Evolutionary conservation across 345 rosid genomes (phyloP), one percentile per base, ranked within the genome.

Genomic region (Garcia nutans): DNA sequence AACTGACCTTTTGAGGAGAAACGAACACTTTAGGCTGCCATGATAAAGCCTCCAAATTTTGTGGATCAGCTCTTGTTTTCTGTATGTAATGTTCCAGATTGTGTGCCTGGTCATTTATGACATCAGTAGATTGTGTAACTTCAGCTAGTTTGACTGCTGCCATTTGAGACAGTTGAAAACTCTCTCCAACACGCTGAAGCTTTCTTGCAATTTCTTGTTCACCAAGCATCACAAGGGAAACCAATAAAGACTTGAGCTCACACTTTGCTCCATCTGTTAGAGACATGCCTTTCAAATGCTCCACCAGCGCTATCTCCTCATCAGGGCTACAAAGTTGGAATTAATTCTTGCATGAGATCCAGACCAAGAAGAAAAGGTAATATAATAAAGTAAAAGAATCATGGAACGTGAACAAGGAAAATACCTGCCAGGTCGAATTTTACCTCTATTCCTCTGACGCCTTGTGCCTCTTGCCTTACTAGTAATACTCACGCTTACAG

Each of bases 401-500:
- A 20, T 3, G 19, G 44, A 31, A 54, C 19, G 17, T 3, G 3
- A 74, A 64, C 23, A 78, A 75, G 66, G 59, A 69, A 26, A 65
- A 68, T 82, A 96, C 99, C 99, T 93, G 78, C 96, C 97, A 22
- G 99, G 91, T 0, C 97, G 99, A 74, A 96, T 96, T 79, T 93
- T 93, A 70, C 97, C 99, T 65, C 85, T 84, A 42, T 85, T 93
- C 81, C 85, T 86, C 80, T 88, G 92, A 66, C 93, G 97, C 80
- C 89, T 88, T 44, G 80, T 23, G 15, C 83, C 92, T 83, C 98
- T 93, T 73, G 92, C 91, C 84, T 78, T 88, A 87, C 85, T 89
- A 65, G 92, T 82, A 5, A 80, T 74, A 77, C 91, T 82, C 71
- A 97, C 83, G 86, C 88, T 81, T 65, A 86, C 72, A 44, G 97